Percentiles rank a stretch among this genome's conserved stretches.
Evolutionary conservation across 768 basidiomycete species (phyloP).

Genomic region (Pleurotus tuoliensis): DNA sequence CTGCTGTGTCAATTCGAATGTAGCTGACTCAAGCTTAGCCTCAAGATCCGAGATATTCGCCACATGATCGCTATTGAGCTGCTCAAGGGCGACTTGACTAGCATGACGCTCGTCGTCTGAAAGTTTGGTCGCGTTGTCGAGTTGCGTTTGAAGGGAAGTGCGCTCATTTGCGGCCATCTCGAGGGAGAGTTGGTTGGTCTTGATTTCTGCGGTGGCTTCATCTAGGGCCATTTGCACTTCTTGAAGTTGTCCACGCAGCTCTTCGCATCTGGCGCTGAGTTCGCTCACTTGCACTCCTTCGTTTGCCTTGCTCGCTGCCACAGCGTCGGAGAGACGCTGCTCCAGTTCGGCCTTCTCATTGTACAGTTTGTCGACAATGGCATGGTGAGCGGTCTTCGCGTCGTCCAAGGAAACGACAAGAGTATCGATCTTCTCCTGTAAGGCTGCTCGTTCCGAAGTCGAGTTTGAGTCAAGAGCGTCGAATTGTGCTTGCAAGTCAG

Average conservation of each 20-base stretch:
- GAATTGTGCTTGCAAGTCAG: neutral
- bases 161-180: neutral
- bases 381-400: conserved; percentile 19
- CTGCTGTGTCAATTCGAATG: neutral
- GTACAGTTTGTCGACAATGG: conserved; percentile 22
- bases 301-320: conserved; percentile 18
- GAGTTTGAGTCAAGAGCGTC: neutral
- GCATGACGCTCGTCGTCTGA: neutral
- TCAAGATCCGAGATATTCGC: neutral
- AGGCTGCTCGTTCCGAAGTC: neutral
- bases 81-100: neutral
- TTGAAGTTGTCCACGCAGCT: neutral
- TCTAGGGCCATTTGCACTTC: neutral
- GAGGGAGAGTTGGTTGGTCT: neutral
- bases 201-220: neutral
- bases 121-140: neutral
- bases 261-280: conserved; percentile 29
- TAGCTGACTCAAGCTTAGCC: neutral
- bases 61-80: neutral
- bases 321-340: conserved; percentile 21
- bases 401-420: conserved; percentile 15
- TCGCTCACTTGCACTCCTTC: conserved; percentile 22
- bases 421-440: conserved; percentile 18
- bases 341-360: conserved; percentile 24
- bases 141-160: neutral